Evolutionary conservation across 2,329 filamentous ascomycete species (phyloP), one percentile per base, ranked within the genome.

Genomic region (Metarhizium rileyi): DNA sequence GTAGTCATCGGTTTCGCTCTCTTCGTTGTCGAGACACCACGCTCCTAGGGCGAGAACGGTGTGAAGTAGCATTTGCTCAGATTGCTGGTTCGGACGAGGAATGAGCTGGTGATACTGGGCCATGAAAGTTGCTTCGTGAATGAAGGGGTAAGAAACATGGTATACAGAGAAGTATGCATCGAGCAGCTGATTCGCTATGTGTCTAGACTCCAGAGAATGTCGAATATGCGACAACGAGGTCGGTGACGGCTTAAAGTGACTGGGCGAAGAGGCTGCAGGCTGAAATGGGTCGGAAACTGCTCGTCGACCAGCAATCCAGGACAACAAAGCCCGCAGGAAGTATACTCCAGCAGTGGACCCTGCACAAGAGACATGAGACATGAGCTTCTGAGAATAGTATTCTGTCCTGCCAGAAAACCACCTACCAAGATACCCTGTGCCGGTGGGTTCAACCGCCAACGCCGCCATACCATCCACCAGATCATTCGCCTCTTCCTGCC

Each of bases 61-160:
- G 35, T 66, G 59, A n/a, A 64, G 57, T 3, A 70, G 55, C 50
- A 67, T 61, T 45, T 65, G 56, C 63, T 64, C 67, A 12, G 61
- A 64, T 42, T 20, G 57, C 53, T 26, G 56, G 55, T 18, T 57
- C 47, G 63, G 63, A 9, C 59, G 58, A 7, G 61, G 57, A 30
- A 61, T 57, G 22, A 64, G 54, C 59, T 54, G 62, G 62, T 63
- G 66, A 38, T 59, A 60, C 53, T 64, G 58, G 10, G 63, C 69
- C 20, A 69, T 61, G 49, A 74, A 74, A 0, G 67, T 70, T 2
- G 66, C 61, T 50, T 74, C 72, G 51, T 75, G 70, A 3, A 75
- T 55, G 26, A 74, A 65, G 0, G 72, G 73, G 48, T 73, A 74
- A 4, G 65, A 65, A 8, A 64, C 55, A 54, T 75, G 70, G 52